Base-by-base conservation (phyloP, 352 stramenopile species). In the Nothophytophthora sp. region DNA sequence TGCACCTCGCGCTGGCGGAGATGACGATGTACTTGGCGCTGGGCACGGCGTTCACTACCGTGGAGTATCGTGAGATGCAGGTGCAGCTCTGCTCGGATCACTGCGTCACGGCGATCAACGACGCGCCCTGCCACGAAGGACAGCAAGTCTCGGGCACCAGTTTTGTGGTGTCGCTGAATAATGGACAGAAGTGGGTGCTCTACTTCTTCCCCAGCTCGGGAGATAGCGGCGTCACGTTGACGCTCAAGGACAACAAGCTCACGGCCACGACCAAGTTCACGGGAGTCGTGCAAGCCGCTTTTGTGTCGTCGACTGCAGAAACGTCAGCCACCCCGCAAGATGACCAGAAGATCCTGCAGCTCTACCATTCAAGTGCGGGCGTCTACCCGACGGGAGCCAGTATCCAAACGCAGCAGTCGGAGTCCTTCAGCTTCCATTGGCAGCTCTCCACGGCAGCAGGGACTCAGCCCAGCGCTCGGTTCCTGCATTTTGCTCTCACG, bases 41-140 rank as follows among this genome's bases (percentile, higher is more conserved):
- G 41, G 84, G 84, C n/a, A 76, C 76, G n/a, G 81, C 81, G 10
- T 92, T 90, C 52, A 90, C 81, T 47, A 90, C 79, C 1, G 55
- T 92, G 15, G 41, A 81, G 39, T 92, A 94, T 46, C 59, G 66
- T n/a, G 60, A 80, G 7, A 65, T 94, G 43, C 73, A 84, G 45
- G 68, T 76, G n/a, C 60, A 74, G 42, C 50, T 94, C 5, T 64
- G 71, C 35, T 85, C 81, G 3, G 84, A 91, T 8, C 75, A 92
- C 42, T 67, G 28, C 1, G 79, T 89, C 51, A 37, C 81, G 3
- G 59, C 50, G 7, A 81, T 94, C 38, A 85, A 94, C 40, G 73
- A 65, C 24, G 47, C 70, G 24, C 63, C 64, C 5, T 49, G 62
- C 3, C 48, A 60, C 29, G 71, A 78, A 4, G 60, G 70, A 2